phyloP scores from a whole-genome alignment of 176 grass and related monocot genomes.

The Poa annua region DNA sequence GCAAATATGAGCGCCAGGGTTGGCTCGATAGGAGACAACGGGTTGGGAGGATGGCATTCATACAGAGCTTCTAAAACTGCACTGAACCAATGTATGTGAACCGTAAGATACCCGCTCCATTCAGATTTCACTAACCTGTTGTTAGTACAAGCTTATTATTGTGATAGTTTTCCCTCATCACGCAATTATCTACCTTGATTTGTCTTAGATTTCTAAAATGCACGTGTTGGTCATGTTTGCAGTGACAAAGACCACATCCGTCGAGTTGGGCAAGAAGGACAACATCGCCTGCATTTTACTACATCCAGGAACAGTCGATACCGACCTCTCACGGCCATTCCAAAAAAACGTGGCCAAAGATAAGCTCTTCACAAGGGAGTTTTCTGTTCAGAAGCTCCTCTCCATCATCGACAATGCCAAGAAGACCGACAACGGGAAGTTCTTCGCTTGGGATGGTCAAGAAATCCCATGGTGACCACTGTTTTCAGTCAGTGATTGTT shows the following conservation, averaged over 20 bases:
- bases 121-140: not conserved
- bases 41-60: slow-evolving; percentile 86
- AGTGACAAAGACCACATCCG: slow-evolving; percentile 88
- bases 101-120: not conserved
- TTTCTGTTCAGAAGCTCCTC: slow-evolving; percentile 74
- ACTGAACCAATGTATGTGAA: slow-evolving; percentile 74
- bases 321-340: slow-evolving; percentile 82
- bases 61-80: slow-evolving; percentile 92
- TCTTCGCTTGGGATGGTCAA: slow-evolving; percentile 89
- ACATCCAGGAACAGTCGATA: slow-evolving; percentile 91
- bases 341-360: slow-evolving; percentile 72
- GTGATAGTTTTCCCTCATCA: not conserved
- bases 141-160: not conserved
- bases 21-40: slow-evolving; percentile 81
- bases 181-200: not conserved
- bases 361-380: slow-evolving; percentile 79
- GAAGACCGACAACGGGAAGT: slow-evolving; percentile 78
- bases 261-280: slow-evolving; percentile 72
- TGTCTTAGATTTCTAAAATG: not conserved
- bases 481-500: slow-evolving; percentile 14
- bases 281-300: slow-evolving; percentile 79
- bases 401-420: slow-evolving; percentile 65
- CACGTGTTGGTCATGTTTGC: slow-evolving; percentile 29
- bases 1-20: slow-evolving; percentile 86
- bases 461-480: slow-evolving; percentile 57